Evolutionary conservation across 176 grass and related monocot species (phyloP).

Genomic region (Raddia distichophylla): DNA sequence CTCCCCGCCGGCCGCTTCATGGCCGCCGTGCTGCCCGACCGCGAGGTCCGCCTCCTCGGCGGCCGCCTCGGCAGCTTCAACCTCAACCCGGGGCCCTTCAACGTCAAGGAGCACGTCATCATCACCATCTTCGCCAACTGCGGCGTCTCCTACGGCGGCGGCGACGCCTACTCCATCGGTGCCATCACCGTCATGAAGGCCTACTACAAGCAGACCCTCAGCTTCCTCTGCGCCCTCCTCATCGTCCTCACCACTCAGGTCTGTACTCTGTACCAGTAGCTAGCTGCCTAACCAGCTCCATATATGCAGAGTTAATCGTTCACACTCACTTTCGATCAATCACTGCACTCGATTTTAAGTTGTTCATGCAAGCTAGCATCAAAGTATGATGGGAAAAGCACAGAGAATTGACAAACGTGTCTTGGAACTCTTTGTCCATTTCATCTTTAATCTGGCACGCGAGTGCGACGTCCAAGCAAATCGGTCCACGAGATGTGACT

Average conservation of each 20-base stretch:
- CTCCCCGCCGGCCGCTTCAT: conserved; percentile 80
- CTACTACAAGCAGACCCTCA: conserved; percentile 87
- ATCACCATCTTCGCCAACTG: conserved; percentile 96
- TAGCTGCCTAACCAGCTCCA: not conserved
- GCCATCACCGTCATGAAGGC: conserved; percentile 99
- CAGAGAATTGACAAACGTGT: not conserved
- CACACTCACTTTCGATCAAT: not conserved
- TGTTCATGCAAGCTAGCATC: not conserved
- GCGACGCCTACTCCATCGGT: conserved; percentile 93
- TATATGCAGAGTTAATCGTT: not conserved
- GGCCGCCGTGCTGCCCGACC: conserved; percentile 73
- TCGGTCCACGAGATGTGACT: not conserved
- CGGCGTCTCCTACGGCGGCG: conserved; percentile 85
- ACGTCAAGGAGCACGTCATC: conserved; percentile 98
- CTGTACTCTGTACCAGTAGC: not conserved
- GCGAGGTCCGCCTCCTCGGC: conserved; percentile 51
- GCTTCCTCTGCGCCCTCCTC: conserved; percentile 80
- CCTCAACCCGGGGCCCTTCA: conserved; percentile 90
- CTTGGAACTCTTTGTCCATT: not conserved
- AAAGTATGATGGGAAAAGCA: not conserved
- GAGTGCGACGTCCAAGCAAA: conserved; percentile 24
- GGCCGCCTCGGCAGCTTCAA: conserved; percentile 68
- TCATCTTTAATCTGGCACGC: not conserved
- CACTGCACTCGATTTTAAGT: not conserved
- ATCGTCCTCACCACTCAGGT: conserved; percentile 96